phyloP scores from a whole-genome alignment of 2,329 filamentous ascomycete genomes.

The Davidsoniella neocaledoniae region DNA sequence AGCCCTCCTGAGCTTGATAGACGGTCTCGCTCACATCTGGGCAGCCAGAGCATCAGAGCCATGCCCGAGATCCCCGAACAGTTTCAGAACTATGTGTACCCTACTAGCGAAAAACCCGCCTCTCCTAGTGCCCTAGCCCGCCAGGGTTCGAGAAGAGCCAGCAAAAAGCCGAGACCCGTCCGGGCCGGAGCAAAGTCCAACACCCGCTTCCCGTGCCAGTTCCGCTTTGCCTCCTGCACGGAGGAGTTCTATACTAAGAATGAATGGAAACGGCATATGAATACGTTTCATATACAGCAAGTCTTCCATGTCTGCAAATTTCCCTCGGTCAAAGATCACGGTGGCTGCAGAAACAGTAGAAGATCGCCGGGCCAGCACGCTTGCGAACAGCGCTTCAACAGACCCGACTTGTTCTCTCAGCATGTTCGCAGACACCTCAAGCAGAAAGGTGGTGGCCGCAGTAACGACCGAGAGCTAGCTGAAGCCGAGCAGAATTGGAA shows the following conservation, averaged over 20 bases:
- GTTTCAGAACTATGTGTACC: too few species aligned
- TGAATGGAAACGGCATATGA: conserved; percentile 86
- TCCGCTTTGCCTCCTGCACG: conserved; percentile 58
- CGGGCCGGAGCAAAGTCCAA: background rate
- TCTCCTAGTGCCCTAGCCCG: background rate
- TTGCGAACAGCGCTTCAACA: conserved; percentile 53
- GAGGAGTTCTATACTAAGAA: conserved; percentile 68
- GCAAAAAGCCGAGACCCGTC: too few species aligned
- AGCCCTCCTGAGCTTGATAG: too few species aligned
- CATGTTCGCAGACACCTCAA: conserved; percentile 66
- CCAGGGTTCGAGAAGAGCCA: background rate
- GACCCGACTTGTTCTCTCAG: conserved; percentile 82
- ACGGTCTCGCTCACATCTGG: too few species aligned
- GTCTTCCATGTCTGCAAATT: conserved; percentile 52
- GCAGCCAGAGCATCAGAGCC: too few species aligned
- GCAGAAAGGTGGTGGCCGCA: conserved; percentile 29
- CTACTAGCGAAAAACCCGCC: too few species aligned
- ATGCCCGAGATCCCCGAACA: too few species aligned
- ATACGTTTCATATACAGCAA: conserved; percentile 61
- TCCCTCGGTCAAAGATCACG: conserved; percentile 19
- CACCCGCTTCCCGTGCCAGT: conserved; percentile 39
- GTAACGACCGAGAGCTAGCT: background rate
- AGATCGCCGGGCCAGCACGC: conserved; percentile 15
- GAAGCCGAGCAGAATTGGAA: conserved; percentile 13
- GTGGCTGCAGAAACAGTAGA: conserved; percentile 28